A percentile compares a stretch with the other conserved stretches of the same genome.
Conservation (phyloP, 2,329 filamentous ascomycete genomes). For the Ascochyta rabiei region DNA sequence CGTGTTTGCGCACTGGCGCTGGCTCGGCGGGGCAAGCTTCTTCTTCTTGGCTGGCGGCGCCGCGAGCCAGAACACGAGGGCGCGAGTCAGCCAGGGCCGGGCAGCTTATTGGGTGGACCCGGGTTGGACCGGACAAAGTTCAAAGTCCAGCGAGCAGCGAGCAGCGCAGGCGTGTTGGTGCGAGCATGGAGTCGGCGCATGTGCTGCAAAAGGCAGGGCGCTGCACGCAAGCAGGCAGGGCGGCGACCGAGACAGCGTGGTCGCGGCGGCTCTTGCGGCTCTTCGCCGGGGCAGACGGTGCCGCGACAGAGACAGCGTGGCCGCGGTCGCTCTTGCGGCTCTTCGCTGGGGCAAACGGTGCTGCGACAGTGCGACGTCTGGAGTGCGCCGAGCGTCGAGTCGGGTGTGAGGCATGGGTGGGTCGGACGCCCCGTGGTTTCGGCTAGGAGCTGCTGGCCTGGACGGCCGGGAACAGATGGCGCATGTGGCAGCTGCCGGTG, state of each 20-base stretch:
- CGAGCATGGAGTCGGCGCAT: no score
- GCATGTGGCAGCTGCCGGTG: slow-evolving; percentile 1
- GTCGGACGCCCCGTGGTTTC: slow-evolving; percentile 3
- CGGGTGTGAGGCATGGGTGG: not conserved
- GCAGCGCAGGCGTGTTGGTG: no score
- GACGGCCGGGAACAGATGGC: no score
- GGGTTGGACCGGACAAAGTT: not conserved
- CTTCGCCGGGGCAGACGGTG: not conserved
- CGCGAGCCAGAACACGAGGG: not conserved
- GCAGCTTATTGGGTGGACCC: not conserved
- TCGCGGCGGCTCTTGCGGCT: no score
- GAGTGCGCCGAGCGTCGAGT: not conserved
- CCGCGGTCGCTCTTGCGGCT: no score
- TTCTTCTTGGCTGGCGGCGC: slow-evolving; percentile 7
- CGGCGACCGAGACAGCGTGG: not conserved
- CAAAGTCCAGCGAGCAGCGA: no score
- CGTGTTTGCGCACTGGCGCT: not conserved
- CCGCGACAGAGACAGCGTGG: not conserved
- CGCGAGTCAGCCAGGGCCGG: not conserved
- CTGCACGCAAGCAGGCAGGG: no score
- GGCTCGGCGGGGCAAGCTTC: slow-evolving; percentile 4
- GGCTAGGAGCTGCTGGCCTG: not conserved
- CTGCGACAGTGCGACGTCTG: not conserved
- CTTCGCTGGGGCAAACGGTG: not conserved
- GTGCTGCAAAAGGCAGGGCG: no score